Base-by-base conservation (phyloP, 768 basidiomycete species). In the Phlebiopsis flavidoalba region DNA sequence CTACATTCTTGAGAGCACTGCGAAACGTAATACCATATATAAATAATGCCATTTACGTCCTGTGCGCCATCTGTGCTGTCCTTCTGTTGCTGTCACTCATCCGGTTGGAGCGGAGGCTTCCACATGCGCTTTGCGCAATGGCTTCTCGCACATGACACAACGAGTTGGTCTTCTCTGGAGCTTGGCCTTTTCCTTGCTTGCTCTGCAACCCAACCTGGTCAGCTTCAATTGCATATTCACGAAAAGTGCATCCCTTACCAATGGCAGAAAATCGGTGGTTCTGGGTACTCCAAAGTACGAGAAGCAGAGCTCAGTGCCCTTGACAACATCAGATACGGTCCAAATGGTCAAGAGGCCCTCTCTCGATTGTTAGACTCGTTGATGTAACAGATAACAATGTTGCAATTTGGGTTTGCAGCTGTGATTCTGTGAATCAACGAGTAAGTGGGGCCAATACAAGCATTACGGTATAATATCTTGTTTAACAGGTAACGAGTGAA, bases 401-500 rank as follows among this genome's bases (percentile, higher is more conserved):
- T 70, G 64, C 88, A 86, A 69, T 96, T n/a, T 97, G 0, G 94
- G 94, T 59, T 93, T 87, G 66, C 95, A 96, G 17, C 89, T 93
- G 65, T 97, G 93, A 64, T 96, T 97, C 93, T 95, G 61, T 2
- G 31, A 36, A 8, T 36, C 51, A 53, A 11, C 52, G 24, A 26
- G 58, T 22, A 6, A 31, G 26, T 31, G 6, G 3, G 26, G 7
- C 36, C 45, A 45, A 36, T 35, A 11, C 11, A 54, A 10, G 57
- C 19, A n/a, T n/a, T n/a, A 33, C 31, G n/a, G 5, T 17, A 1
- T 53, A 21, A 33, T 35, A 35, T 43, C 40, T 53, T 14, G 77
- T 83, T 67, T 69, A 91, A 93, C 65, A 95, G 73, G 67, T 91
- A 96, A 35, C 94, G 83, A n/a, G 94, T 95, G 72, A 95, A 94